phyloP scores from a whole-genome alignment of 2,329 filamentous ascomycete species.

The Phaeosphaeriaceae sp. region DNA sequence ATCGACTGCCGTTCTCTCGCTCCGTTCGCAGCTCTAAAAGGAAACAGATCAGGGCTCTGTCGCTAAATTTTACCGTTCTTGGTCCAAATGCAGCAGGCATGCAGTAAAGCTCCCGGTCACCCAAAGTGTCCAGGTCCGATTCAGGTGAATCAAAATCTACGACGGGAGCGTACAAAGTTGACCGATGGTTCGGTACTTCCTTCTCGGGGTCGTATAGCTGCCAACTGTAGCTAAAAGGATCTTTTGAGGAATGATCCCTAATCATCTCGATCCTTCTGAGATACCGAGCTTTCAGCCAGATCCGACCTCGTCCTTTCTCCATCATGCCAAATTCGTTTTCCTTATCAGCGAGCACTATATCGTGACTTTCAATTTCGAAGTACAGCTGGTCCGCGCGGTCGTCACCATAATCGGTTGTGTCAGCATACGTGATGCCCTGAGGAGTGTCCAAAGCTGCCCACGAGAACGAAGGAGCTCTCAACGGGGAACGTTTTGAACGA shows the following conservation, averaged over 20 bases:
- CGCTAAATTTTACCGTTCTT: conserved; percentile 4
- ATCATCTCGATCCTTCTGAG: conserved; percentile 3
- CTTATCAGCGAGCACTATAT: conserved; percentile 73
- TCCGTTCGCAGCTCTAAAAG: not conserved
- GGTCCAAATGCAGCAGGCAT: conserved; percentile 11
- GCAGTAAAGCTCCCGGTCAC: conserved; percentile 7
- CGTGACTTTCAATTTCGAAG: conserved; percentile 22
- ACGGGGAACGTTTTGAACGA: not conserved
- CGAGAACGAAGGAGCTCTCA: conserved; percentile 25
- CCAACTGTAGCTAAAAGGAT: not conserved
- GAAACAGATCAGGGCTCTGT: not conserved
- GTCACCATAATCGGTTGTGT: conserved; percentile 11
- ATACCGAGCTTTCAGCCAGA: conserved; percentile 7
- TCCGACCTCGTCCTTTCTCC: not conserved
- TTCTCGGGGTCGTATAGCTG: not conserved
- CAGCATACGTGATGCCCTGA: conserved; percentile 22
- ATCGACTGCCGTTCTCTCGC: not conserved
- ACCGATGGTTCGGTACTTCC: not conserved
- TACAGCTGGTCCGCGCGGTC: not conserved
- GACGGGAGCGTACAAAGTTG: not conserved
- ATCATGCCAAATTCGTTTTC: conserved; percentile 61
- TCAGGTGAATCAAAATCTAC: conserved; percentile 4
- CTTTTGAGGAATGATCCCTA: not conserved
- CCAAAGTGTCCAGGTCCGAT: conserved; percentile 9
- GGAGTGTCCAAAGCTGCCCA: conserved; percentile 25